phyloP scores from a whole-genome alignment of 768 basidiomycete species.

The Podaxis sp. region DNA sequence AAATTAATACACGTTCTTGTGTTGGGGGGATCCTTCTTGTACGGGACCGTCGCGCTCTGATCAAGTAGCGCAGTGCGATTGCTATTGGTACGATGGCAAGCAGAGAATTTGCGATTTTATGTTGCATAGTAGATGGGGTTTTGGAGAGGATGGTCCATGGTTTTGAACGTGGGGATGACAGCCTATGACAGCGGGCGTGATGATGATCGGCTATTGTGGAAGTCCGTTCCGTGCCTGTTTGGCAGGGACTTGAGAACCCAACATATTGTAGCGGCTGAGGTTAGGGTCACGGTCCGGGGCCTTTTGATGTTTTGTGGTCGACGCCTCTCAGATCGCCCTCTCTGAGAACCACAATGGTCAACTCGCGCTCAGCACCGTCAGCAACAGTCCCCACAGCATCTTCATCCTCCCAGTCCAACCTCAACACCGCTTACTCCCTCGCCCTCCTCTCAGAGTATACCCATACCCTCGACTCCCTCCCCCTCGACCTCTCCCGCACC shows the following conservation, averaged over 20 bases:
- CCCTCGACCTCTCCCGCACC: constrained; percentile 89
- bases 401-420: constrained; percentile 22
- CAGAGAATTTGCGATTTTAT: not conserved
- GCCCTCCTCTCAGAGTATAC: constrained; percentile 79
- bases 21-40: constrained; percentile 35
- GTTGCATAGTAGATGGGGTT: not conserved
- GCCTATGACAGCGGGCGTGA: not conserved
- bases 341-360: constrained; percentile 14
- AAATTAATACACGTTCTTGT: constrained; percentile 72
- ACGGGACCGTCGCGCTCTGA: constrained; percentile 27
- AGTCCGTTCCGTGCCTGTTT: not conserved
- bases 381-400: constrained; percentile 22
- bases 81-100: constrained; percentile 28
- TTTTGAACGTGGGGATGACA: not conserved
- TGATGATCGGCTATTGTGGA: not conserved
- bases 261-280: not conserved
- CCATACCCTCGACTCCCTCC: constrained; percentile 91
- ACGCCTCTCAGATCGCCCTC: not conserved
- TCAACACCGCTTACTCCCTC: constrained; percentile 59
- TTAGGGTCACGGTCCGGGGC: constrained; percentile 7
- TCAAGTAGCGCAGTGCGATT: constrained; percentile 22
- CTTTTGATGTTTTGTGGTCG: not conserved
- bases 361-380: constrained; percentile 18
- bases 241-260: not conserved
- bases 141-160: not conserved